Base-by-base conservation (phyloP, 768 basidiomycete genomes). In the Podaxis sp. region DNA sequence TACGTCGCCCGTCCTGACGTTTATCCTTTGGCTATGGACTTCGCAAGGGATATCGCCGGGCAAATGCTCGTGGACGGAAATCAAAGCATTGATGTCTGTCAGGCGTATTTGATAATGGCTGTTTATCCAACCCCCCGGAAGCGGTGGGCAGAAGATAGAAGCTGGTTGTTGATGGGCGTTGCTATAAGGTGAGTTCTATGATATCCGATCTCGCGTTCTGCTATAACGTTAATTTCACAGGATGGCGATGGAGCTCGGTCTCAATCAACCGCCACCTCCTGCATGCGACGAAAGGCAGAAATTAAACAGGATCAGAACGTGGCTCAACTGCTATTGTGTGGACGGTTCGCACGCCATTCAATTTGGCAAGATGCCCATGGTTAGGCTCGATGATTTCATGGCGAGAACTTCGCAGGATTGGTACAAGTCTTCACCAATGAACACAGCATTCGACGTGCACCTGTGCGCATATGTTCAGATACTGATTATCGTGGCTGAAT, bases 311-410 rank as follows among this genome's bases (percentile, higher is more conserved):
- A 85, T 84, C 27, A 79, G 91, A 63, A 88, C 86, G 25, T 92
- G 90, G 89, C 76, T 91, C 59, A 85, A 86, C 68, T 91, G 88
- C 70, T 90, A 85, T 70, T 86, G 88, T 65, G 82, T 89, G 59
- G 91, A 93, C 69, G 85, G 86, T 5, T 89, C 88, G 37, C 81
- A 88, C 67, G 85, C 88, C n/a, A 85, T 86, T 50, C 85, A 91
- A 69, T 87, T 88, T 68, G 90, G 90, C 11, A 91, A 90, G 68
- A 82, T 87, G 49, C 84, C 85, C 50, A 87, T 88, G 76, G 76
- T 91, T 15, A 76, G 75, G 41, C 77, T 86, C 36, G 86, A 91
- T 67, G 86, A 90, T 70, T 81, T 78, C 54, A 66, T 84, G 46
- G 85, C 88, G 38, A 77, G 83, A 8, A 78, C 79, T 59, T 80